Evolutionary conservation across 2,329 filamentous ascomycete genomes (phyloP).

Genomic region (Grosmannia huntii): DNA sequence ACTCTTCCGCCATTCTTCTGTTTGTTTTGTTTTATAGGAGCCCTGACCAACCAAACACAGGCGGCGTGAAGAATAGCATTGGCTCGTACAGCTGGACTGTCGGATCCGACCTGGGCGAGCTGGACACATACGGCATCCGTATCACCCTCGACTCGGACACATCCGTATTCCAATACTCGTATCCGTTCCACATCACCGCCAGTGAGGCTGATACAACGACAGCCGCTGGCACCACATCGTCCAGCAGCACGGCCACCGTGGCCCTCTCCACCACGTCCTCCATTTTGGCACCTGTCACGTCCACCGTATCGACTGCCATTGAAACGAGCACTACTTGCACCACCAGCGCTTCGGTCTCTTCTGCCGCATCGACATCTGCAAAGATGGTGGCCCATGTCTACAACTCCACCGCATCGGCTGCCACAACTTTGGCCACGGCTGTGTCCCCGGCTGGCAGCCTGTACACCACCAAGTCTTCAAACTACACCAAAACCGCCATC

Average conservation of each 20-base stretch:
- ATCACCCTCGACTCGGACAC: constrained; percentile 35
- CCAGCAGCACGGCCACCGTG: constrained; percentile 10
- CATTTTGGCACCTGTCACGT: background rate
- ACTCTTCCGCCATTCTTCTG: background rate
- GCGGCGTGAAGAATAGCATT: constrained; percentile 30
- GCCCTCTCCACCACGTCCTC: constrained; percentile 5
- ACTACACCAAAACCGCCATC: constrained; percentile 6
- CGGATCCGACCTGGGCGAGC: constrained; percentile 28
- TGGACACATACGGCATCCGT: constrained; percentile 43
- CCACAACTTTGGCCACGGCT: background rate
- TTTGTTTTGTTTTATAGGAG: background rate
- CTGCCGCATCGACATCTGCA: background rate
- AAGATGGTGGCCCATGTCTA: background rate
- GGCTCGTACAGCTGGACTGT: constrained; percentile 39
- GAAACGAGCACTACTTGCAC: background rate
- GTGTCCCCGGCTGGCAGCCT: background rate
- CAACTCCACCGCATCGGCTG: constrained; percentile 1
- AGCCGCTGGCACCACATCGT: constrained; percentile 1
- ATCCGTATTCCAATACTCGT: constrained; percentile 46
- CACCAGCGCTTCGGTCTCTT: constrained; percentile 3
- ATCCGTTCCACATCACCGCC: constrained; percentile 42
- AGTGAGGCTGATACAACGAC: constrained; percentile 10
- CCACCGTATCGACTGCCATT: background rate
- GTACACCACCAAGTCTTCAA: constrained; percentile 8
- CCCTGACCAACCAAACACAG: constrained; percentile 19